Percentiles rank a stretch among this genome's conserved stretches.
These are phyloP conservation scores for Cladosporium oxysporum DNA, from an alignment of 2,329 filamentous ascomycete genomes.

Conservation along the genomic window DNA sequence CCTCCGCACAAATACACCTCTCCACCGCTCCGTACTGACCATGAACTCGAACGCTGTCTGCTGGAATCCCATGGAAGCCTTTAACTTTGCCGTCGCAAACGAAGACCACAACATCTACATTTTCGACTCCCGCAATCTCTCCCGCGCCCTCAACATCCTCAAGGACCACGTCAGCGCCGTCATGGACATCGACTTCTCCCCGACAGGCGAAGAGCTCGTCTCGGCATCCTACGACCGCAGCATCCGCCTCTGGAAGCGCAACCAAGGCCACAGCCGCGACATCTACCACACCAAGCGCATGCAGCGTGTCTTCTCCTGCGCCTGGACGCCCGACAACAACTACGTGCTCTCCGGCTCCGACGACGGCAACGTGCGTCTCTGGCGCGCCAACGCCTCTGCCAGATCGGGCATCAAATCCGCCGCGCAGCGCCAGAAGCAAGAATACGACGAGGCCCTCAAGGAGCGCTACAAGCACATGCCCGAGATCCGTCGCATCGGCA, in stretches of 20 bases:
- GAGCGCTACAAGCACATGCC: slow-evolving; percentile 93
- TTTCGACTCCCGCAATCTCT: slow-evolving; percentile 92
- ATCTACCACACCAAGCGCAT: slow-evolving; percentile 98
- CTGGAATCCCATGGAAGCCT: slow-evolving; percentile 97
- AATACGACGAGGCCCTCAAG: slow-evolving; percentile 86
- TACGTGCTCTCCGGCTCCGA: slow-evolving; percentile 90
- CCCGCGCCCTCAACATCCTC: slow-evolving; percentile 82
- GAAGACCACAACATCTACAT: slow-evolving; percentile 93
- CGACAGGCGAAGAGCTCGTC: slow-evolving; percentile 91
- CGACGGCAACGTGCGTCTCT: slow-evolving; percentile 87
- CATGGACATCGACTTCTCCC: slow-evolving; percentile 95
- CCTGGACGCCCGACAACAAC: slow-evolving; percentile 84
- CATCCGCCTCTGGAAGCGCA: slow-evolving; percentile 79
- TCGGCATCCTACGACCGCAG: slow-evolving; percentile 87
- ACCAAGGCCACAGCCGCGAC: slow-evolving; percentile 81
- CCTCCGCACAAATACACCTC: slow-evolving; percentile 78
- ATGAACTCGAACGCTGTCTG: slow-evolving; percentile 81
- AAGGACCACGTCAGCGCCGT: slow-evolving; percentile 90
- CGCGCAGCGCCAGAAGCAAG: slow-evolving; percentile 80
- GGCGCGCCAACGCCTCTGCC: slow-evolving; percentile 83
- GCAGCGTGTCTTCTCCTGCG: slow-evolving; percentile 86
- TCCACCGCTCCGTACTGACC: slow-evolving; percentile 77
- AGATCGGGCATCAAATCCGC: slow-evolving; percentile 83
- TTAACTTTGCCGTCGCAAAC: slow-evolving; percentile 89
- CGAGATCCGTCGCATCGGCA: slow-evolving; percentile 84